Base-by-base conservation (phyloP, 2,329 filamentous ascomycete species). In the Neopestalotiopsis sp. region DNA sequence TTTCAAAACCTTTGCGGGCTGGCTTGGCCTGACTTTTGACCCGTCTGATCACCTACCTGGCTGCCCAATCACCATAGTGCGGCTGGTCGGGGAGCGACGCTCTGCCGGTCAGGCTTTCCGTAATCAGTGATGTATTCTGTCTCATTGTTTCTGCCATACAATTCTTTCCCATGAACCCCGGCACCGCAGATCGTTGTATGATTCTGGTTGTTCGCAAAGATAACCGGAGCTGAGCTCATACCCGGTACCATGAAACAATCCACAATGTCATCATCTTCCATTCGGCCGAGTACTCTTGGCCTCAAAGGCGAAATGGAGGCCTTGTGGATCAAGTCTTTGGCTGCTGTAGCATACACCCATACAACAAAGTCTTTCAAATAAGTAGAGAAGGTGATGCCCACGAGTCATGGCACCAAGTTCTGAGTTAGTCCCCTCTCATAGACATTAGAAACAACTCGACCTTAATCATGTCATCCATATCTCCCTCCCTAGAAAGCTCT, bases 251-350 rank as follows among this genome's bases (percentile, higher is more conserved):
- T 53, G 45, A 53, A 53, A 53, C 45, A 53, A 20, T 53, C 45
- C 45, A 53, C 45, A 53, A 53, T 53, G 45, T n/a, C 45, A 53
- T 53, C 20, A 53, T 53, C 45, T 53, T 53, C 45, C 45, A 53
- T 53, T 53, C 45, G 45, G 45, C 45, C 45, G 45, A 53, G 17
- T n/a, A 17, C 10, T 38, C n/a, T 53, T 53, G 45, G 10, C 20
- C 45, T 53, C 17, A 53, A 53, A n/a, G n/a, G 17, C 17, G 45
- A 12, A 3, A 5, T 53, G 45, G n/a, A 53, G 45, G 5, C 7
- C n/a, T 53, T 10, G 45, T 53, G 20, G 17, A 53, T 7, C 20
- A 17, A 24, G 17, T n/a, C 17, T 20, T 5, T 24, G 45, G 34
- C 45, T 53, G 6, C 7, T n/a, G 20, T 53, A 53, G 45, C n/a